Percentiles rank a stretch among this genome's conserved stretches.
phyloP scores from a whole-genome alignment of 352 stramenopile species.

The Peronosclerospora sorghi region DNA sequence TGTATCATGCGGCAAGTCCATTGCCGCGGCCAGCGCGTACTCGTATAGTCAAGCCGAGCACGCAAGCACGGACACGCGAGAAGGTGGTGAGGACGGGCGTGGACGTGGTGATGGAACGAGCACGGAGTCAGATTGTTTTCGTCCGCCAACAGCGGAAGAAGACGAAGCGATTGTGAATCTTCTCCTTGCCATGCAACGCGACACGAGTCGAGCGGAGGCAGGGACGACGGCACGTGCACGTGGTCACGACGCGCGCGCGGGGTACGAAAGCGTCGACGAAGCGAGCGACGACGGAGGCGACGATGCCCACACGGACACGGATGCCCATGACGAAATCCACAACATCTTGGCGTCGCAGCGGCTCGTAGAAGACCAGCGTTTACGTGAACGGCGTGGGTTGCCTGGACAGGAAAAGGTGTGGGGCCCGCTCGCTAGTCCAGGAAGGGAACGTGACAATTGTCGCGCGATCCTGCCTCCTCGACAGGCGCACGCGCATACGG shows the following conservation, averaged over 20 bases:
- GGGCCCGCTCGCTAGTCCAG: conserved; percentile 22
- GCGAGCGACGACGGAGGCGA: conserved; percentile 12
- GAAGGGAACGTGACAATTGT: conserved; percentile 43
- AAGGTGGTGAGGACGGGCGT: too few species aligned
- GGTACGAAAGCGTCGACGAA: conserved; percentile 11
- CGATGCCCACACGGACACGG: conserved; percentile 8
- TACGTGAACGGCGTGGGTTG: conserved; percentile 1
- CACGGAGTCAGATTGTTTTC: too few species aligned
- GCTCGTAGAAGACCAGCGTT: conserved; percentile 12
- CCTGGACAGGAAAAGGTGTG: conserved; percentile 29
- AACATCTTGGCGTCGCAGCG: conserved; percentile 63
- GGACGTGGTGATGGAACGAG: too few species aligned
- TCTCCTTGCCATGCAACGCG: conserved; percentile 36
- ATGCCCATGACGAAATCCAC: conserved; percentile 35
- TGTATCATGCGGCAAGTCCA: conserved; percentile 32
- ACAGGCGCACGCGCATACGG: conserved; percentile 14
- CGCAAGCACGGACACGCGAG: background rate
- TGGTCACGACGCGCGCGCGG: conserved; percentile 4
- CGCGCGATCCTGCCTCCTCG: conserved; percentile 18
- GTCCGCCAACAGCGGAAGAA: conserved; percentile 25
- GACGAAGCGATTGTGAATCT: conserved; percentile 42
- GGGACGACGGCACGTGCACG: conserved; percentile 9
- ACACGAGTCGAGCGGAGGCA: conserved; percentile 2
- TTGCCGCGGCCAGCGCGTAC: conserved; percentile 33
- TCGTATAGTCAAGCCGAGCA: conserved; percentile 37